Percentiles rank a stretch among this genome's conserved stretches.
These are phyloP conservation scores for Ilex aquifolium DNA, from an alignment of 257 asterid genomes.

Conservation along the genomic window DNA sequence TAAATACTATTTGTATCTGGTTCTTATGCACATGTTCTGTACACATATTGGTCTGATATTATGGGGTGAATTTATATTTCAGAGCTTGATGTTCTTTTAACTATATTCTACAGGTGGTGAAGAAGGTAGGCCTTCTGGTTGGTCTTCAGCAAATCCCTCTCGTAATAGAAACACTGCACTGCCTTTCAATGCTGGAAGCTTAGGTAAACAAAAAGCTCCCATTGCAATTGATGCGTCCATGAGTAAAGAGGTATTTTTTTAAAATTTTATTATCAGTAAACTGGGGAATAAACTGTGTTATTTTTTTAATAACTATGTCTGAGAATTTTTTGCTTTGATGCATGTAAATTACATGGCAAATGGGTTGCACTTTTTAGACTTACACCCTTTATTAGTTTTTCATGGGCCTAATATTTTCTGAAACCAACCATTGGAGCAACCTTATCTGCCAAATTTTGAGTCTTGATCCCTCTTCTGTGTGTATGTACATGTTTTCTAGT, in stretches of 20 bases:
- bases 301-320: too few species aligned
- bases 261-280: too few species aligned
- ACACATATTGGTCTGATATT: neutral
- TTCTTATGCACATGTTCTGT: neutral
- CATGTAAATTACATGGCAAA: too few species aligned
- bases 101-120: slow-evolving; percentile 55
- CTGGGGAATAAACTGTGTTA: too few species aligned
- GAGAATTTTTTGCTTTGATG: too few species aligned
- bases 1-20: neutral
- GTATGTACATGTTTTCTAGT: too few species aligned
- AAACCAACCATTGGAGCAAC: too few species aligned
- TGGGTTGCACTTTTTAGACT: too few species aligned
- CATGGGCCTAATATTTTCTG: too few species aligned
- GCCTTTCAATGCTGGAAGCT: slow-evolving; percentile 48
- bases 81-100: neutral
- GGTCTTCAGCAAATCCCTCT: slow-evolving; percentile 37
- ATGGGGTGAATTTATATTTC: neutral
- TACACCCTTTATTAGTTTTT: too few species aligned
- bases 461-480: too few species aligned
- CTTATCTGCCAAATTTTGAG: too few species aligned
- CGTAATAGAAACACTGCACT: slow-evolving; percentile 39
- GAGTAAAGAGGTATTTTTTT: slow-evolving; percentile 47
- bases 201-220: slow-evolving; percentile 53
- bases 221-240: slow-evolving; percentile 34
- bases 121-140: slow-evolving; percentile 48